phyloP scores from a whole-genome alignment of 805 yeast genomes.

The Wickerhamomyces bisporus region DNA sequence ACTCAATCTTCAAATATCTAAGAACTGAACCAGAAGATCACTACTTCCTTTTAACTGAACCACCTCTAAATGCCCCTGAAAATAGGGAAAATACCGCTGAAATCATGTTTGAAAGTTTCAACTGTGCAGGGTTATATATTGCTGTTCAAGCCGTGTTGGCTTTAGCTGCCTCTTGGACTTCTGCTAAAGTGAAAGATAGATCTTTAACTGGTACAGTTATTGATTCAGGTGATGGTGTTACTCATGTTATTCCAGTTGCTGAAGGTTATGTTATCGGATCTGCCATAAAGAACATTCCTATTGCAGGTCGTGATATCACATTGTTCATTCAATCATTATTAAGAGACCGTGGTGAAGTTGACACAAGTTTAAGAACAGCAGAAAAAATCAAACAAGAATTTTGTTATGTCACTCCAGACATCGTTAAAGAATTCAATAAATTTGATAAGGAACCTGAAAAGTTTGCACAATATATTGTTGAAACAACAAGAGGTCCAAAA shows the following conservation, averaged over 20 bases:
- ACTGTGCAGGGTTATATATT: conserved; percentile 96
- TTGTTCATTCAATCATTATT: conserved; percentile 85
- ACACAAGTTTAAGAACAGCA: conserved; percentile 91
- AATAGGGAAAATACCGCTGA: conserved; percentile 98
- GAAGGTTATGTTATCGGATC: conserved; percentile 98
- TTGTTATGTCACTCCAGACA: conserved; percentile 97
- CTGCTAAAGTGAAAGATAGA: conserved; percentile 89
- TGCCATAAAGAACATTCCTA: conserved; percentile 94
- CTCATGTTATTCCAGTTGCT: conserved; percentile 98
- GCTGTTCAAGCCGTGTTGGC: conserved; percentile 99
- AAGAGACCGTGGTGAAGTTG: conserved; percentile 95
- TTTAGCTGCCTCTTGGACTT: conserved; percentile 98
- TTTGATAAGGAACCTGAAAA: conserved; percentile 92
- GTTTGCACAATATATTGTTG: conserved; percentile 89
- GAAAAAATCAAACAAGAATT: conserved; percentile 95
- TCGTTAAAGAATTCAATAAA: conserved; percentile 91
- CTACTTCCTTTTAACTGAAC: conserved; percentile 91
- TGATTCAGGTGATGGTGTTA: conserved; percentile 98
- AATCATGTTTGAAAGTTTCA: conserved; percentile 97
- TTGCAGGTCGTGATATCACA: conserved; percentile 98
- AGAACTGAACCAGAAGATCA: conserved; percentile 99
- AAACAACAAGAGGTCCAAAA: conserved; percentile 55
- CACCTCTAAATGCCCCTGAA: conserved; percentile 99
- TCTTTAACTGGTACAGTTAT: conserved; percentile 97
- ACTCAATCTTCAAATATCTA: conserved; percentile 90